These are phyloP conservation scores for Cutaneotrichosporon sp. DNA, from an alignment of 1,284 basidiomycete species.

Conservation along the genomic window DNA sequence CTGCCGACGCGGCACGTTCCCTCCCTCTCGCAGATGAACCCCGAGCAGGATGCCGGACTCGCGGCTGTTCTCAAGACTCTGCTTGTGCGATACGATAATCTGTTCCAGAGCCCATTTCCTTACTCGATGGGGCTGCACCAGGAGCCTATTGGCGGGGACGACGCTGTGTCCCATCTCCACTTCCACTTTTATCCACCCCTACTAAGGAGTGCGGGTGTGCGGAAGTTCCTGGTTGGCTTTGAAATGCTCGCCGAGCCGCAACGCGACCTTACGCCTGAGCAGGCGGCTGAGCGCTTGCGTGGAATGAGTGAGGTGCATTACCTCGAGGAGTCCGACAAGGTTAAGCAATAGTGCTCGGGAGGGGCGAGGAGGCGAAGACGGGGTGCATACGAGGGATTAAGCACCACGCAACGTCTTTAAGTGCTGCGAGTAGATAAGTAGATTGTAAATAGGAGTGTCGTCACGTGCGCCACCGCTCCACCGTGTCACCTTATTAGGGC, in stretches of 20 bases:
- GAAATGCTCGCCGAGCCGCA: conserved; percentile 90
- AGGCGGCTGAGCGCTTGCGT: conserved; percentile 68
- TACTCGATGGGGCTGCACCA: conserved; percentile 97
- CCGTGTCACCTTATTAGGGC: too few relatives aligned
- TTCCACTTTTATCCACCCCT: conserved; percentile 86
- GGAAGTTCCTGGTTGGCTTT: conserved; percentile 92
- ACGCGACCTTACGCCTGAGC: conserved; percentile 84
- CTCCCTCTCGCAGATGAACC: conserved; percentile 60
- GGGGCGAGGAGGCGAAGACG: too few relatives aligned
- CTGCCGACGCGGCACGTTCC: conserved; percentile 72
- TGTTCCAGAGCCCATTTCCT: conserved; percentile 80
- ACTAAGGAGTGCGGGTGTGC: conserved; percentile 71
- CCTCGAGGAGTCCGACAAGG: conserved; percentile 31
- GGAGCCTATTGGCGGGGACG: conserved; percentile 57
- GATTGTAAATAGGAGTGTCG: too few relatives aligned
- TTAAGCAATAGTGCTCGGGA: too few relatives aligned
- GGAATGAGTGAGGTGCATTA: conserved; percentile 56
- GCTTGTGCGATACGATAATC: conserved; percentile 76
- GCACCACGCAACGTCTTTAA: too few relatives aligned
- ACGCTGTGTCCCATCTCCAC: conserved; percentile 65
- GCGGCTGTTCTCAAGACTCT: conserved; percentile 63
- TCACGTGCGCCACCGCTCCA: too few relatives aligned
- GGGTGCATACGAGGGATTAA: too few relatives aligned
- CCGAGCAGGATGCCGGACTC: conserved; percentile 60
- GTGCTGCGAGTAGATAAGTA: too few relatives aligned